Evolutionary conservation across 345 rosid genomes (phyloP).

Genomic region (Laguncularia racemosa): DNA sequence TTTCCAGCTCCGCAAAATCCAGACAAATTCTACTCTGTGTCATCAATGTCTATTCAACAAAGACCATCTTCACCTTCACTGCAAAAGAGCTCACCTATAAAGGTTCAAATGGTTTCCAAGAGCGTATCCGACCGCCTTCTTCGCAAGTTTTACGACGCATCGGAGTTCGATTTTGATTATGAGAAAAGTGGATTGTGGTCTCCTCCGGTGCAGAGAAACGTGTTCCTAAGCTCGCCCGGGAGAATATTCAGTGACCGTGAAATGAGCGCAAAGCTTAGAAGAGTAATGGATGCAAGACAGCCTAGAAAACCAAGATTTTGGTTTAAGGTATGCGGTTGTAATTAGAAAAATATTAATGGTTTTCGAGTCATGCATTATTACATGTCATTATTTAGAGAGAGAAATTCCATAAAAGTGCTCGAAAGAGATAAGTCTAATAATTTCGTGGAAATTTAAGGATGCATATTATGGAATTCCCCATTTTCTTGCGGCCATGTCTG

Average conservation of each 20-base stretch:
- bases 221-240: constrained; percentile 19
- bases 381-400: no score
- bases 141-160: constrained; percentile 28
- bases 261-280: constrained; percentile 43
- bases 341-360: no score
- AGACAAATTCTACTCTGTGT: neutral
- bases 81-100: constrained; percentile 28
- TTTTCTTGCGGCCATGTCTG: constrained; percentile 7
- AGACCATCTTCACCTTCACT: constrained; percentile 26
- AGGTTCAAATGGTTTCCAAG: constrained; percentile 25
- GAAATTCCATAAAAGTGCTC: no score
- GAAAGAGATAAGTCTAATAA: no score
- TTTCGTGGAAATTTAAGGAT: neutral
- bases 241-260: constrained; percentile 52
- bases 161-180: constrained; percentile 31
- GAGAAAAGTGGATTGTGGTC: constrained; percentile 37
- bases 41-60: constrained; percentile 19
- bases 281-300: constrained; percentile 20
- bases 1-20: constrained; percentile 2
- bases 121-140: constrained; percentile 24
- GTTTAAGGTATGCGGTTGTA: constrained; percentile 4
- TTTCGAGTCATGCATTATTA: no score
- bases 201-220: constrained; percentile 21
- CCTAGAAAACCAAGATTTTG: constrained; percentile 17
- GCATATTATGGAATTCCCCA: neutral